Evolutionary conservation across 140 eudicot species (phyloP).

Genomic region (Oenanthe javanica): DNA sequence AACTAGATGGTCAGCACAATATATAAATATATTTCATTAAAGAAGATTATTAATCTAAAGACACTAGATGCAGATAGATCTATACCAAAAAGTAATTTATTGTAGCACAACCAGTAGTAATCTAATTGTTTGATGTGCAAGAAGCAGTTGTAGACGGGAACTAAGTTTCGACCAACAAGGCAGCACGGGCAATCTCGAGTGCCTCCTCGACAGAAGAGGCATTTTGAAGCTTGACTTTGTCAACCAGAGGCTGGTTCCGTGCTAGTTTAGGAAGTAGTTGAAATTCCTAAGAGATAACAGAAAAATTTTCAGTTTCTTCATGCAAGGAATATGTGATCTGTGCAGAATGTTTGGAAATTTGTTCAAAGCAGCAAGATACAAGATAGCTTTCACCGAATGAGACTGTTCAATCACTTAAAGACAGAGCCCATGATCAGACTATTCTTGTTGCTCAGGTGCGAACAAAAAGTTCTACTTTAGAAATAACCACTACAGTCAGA

Average conservation of each 20-base stretch:
- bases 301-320: neutral
- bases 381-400: neutral
- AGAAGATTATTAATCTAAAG: neutral
- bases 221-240: slow-evolving; percentile 70
- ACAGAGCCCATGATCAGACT: neutral
- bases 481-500: neutral
- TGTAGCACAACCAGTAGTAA: neutral
- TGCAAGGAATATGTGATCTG: neutral
- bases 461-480: neutral
- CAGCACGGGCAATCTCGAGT: slow-evolving; percentile 59
- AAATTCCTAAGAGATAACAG: slow-evolving; percentile 44
- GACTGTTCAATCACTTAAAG: neutral
- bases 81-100: neutral
- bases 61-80: neutral
- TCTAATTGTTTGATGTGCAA: neutral
- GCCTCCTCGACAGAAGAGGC: slow-evolving; percentile 95
- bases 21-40: neutral
- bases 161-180: slow-evolving; percentile 31
- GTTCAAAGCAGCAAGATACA: neutral
- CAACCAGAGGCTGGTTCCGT: slow-evolving; percentile 65
- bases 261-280: slow-evolving; percentile 88
- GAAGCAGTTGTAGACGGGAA: neutral
- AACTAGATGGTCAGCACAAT: neutral
- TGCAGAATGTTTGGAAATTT: neutral
- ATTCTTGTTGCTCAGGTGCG: neutral